A percentile compares a stretch with the other conserved stretches of the same genome.
Conservation (phyloP, 169 alveolate genomes). For the Plasmodium fragile region DNA sequence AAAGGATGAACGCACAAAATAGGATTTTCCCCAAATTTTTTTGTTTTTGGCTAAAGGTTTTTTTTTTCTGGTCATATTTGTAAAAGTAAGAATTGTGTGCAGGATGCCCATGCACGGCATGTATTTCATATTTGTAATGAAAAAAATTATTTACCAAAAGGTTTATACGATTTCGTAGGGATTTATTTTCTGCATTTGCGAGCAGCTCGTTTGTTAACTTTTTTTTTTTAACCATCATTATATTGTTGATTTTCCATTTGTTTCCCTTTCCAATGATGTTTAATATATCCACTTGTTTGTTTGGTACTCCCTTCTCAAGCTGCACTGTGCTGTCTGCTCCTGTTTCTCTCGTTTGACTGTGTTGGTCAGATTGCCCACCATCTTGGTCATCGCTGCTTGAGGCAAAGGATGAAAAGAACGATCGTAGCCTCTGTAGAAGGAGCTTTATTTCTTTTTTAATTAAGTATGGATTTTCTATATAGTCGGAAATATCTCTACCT, state of each 20-base stretch:
- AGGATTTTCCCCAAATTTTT: conserved; percentile 8
- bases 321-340: neutral
- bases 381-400: neutral
- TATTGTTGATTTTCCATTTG: conserved; percentile 51
- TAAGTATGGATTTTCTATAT: conserved; percentile 67
- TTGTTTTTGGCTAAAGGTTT: conserved; percentile 43
- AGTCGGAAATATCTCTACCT: conserved; percentile 32
- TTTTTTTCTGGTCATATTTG: conserved; percentile 55
- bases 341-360: neutral
- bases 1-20: conserved; percentile 36
- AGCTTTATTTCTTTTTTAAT: conserved; percentile 44
- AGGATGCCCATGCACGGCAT: conserved; percentile 51
- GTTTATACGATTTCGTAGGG: neutral
- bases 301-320: neutral
- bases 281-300: conserved; percentile 11
- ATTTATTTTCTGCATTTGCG: neutral
- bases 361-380: neutral
- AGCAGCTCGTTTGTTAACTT: neutral
- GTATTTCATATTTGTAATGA: conserved; percentile 30
- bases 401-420: conserved; percentile 21
- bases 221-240: conserved; percentile 52
- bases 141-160: neutral
- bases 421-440: conserved; percentile 26
- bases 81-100: conserved; percentile 42
- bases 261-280: conserved; percentile 9